phyloP scores from a whole-genome alignment of 371 early-diverging fungal species.

The Funneliformis caledonium region DNA sequence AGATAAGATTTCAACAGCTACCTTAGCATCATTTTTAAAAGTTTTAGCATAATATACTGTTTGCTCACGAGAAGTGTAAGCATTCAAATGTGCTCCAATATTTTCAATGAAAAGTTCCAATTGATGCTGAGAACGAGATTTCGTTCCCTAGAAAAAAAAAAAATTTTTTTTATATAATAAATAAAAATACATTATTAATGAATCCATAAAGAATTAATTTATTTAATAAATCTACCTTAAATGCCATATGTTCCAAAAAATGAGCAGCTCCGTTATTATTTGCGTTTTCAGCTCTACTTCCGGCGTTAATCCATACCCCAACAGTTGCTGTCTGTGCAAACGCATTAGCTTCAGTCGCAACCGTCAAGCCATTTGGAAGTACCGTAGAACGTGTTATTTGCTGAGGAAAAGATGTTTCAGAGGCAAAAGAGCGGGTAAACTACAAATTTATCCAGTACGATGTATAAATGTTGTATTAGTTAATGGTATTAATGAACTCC shows the following conservation, averaged over 20 bases:
- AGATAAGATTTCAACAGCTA: conserved; percentile 89
- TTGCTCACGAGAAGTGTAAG: conserved; percentile 98
- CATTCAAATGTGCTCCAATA: conserved; percentile 97
- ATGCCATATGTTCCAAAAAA: conserved; percentile 98
- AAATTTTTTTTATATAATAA: neutral
- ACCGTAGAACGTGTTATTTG: conserved; percentile 79
- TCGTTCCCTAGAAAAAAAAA: conserved; percentile 74
- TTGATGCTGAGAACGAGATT: conserved; percentile 81
- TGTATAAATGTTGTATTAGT: neutral
- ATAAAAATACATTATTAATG: neutral
- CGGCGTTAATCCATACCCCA: conserved; percentile 98
- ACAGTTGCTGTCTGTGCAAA: conserved; percentile 95
- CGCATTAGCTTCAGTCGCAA: conserved; percentile 95
- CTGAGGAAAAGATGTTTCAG: conserved; percentile 51
- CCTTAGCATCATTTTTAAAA: conserved; percentile 83
- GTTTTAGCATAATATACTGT: conserved; percentile 97
- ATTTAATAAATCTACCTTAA: conserved; percentile 76
- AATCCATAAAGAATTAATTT: neutral
- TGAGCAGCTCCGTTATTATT: conserved; percentile 96
- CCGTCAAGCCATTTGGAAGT: conserved; percentile 91
- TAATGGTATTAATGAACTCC: neutral
- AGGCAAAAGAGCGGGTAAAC: conserved; percentile 63
- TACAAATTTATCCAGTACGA: conserved; percentile 36
- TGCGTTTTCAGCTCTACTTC: conserved; percentile 88
- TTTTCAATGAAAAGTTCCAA: conserved; percentile 95